Base-by-base conservation (phyloP, 2,329 filamentous ascomycete species). In the Amesomyces nigricolor region DNA sequence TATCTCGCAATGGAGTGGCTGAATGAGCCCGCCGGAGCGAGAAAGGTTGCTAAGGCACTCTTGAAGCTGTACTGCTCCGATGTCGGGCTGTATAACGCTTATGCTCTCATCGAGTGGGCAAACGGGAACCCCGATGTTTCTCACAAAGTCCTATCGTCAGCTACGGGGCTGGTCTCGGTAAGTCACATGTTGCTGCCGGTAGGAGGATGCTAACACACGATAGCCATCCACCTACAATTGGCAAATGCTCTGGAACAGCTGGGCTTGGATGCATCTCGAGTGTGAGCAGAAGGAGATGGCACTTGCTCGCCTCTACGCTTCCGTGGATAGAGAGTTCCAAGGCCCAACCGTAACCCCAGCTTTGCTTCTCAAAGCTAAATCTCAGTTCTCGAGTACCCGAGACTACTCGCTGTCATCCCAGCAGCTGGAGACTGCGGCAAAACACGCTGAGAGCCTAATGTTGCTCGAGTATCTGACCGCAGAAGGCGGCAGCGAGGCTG, bases 41-140 rank as follows among this genome's bases (percentile, higher is more conserved):
- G 81, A 61, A 95, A 89, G 66, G 75, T 78, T 6, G 88, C 89
- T 0, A 95, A 89, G 64, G 71, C 72, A 6, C 73, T 95, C 0
- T 70, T 96, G n/a, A 92, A 88, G 65, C 77, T 77, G 47, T 80
- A 82, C 53, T 75, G 84, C 0, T 75, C 81, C 1, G 86, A 83
- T 62, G 68, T 88, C 3, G 73, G 76, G 13, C 73, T 96, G 0
- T 96, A 95, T 70, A 87, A 90, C 62, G 82, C 85, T 0, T 95
- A 92, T 65, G 89, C 87, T 0, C 71, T 89, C 13, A 81, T 90
- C 3, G 89, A 95, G 68, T 77, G 72, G 61, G 73, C 75, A 1
- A 78, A 78, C 30, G 81, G 77, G 0, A 85, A 86, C 22, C 62
- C 66, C 1, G 75, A 80, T 0, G 73, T 82, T 46, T 85, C 87